These are phyloP conservation scores for Penicillium expansum DNA, from an alignment of 2,329 filamentous ascomycete species.

Conservation along the genomic window DNA sequence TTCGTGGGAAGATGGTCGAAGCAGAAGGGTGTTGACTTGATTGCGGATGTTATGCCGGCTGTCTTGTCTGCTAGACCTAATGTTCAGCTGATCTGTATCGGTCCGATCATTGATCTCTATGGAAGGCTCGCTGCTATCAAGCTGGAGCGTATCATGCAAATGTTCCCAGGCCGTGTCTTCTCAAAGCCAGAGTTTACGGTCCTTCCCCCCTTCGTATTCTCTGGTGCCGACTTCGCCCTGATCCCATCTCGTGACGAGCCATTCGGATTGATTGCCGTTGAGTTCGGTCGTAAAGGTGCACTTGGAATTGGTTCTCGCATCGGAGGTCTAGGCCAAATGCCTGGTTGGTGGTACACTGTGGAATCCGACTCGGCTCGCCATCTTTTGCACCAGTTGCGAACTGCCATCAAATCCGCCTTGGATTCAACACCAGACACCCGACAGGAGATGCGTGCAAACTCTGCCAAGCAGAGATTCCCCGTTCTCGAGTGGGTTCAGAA, in stretches of 20 bases:
- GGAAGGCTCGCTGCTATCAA: slow-evolving; percentile 67
- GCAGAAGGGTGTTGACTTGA: slow-evolving; percentile 67
- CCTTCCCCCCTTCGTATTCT: slow-evolving; percentile 65
- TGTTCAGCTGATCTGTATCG: slow-evolving; percentile 61
- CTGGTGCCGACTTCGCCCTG: slow-evolving; percentile 64
- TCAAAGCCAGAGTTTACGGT: slow-evolving; percentile 68
- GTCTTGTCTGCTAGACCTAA: slow-evolving; percentile 60
- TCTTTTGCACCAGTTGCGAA: slow-evolving; percentile 63
- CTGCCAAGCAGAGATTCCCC: slow-evolving; percentile 64
- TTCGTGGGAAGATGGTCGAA: slow-evolving; percentile 68
- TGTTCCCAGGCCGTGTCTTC: slow-evolving; percentile 64
- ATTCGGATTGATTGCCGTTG: slow-evolving; percentile 66
- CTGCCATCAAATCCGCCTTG: slow-evolving; percentile 61
- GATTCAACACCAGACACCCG: slow-evolving; percentile 55
- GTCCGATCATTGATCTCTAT: slow-evolving; percentile 67
- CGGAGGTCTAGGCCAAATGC: slow-evolving; percentile 66
- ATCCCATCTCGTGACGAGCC: slow-evolving; percentile 69
- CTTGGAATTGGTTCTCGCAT: slow-evolving; percentile 65
- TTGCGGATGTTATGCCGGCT: slow-evolving; percentile 64
- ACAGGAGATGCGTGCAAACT: slow-evolving; percentile 62
- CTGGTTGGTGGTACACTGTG: slow-evolving; percentile 69
- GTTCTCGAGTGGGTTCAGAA: slow-evolving; percentile 66
- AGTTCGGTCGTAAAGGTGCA: slow-evolving; percentile 67
- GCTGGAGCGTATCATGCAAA: slow-evolving; percentile 61
- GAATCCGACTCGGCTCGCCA: slow-evolving; percentile 63